Evolutionary conservation across 2,329 filamentous ascomycete species (phyloP), one percentile per base, ranked within the genome.

Genomic region (Amauroascus verrucosus): DNA sequence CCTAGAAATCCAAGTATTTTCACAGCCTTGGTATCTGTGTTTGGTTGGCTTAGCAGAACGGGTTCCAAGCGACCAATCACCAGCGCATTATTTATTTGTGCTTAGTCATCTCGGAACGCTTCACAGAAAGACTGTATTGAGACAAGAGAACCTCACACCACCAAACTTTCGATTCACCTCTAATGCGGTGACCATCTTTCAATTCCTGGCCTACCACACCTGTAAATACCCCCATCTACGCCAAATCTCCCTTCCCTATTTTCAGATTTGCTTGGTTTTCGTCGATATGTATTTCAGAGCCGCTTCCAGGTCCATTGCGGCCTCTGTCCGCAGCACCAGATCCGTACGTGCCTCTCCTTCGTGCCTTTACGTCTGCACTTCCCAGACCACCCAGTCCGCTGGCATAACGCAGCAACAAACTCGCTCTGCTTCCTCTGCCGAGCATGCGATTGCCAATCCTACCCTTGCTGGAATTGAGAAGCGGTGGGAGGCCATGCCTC

Each of bases 381-480:
- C 65, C 57, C 48, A 59, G 56, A 61, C 62, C 52, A 63, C 63
- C 59, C 62, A 60, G 55, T 65, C 69, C 55, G 65, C 68, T 56
- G 68, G 67, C 58, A 67, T 69, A 65, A 60, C 62, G 54, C 66
- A 70, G 57, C 74, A 79, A 68, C 75, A 77, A 67, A 71, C 70
- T 58, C 77, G 79, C 60, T 59, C 62, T 46, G 57, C 59, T 43
- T 64, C 68, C 67, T 76, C 81, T 65, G 82, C 85, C 64, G 86
- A 86, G 64, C 89, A 95, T 73, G 90, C 91, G 70, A 94, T 98
- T 75, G 94, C 90, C 68, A 97, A 96, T 79, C 93, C 94, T 64
- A 96, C 88, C 56, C 82, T 98, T 67, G 87, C 88, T 74, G 89
- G 95, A 76, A 97, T 98, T 69, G 93, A 98, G 84, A 96, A 95